Base-by-base conservation (phyloP, 495 filamentous ascomycete species). In the Hyaloscypha variabilis region DNA sequence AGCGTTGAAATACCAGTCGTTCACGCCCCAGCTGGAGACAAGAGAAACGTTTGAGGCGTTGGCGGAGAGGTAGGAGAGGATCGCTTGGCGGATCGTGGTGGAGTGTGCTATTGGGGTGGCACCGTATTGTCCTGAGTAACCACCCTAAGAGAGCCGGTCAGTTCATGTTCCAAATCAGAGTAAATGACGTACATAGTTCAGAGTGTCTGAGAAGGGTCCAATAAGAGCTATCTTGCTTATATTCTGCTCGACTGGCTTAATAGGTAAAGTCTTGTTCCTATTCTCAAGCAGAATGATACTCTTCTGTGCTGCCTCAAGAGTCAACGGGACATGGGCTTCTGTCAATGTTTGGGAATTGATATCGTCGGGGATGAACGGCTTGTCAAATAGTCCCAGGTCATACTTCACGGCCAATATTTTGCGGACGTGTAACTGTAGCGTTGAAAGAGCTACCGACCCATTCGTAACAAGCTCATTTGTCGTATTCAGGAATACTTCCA, bases 271-370 rank as follows among this genome's bases (percentile, higher is more conserved):
- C 17, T 66, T 65, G 57, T 77, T 76, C 49, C 69, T 70, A 42
- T 81, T 79, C 62, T 79, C 76, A 13, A 81, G 69, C 0, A 79
- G 65, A 8, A 77, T 72, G 6, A 79, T 76, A 52, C 67, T 72
- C 39, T 74, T 76, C 56, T 76, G 72, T 8, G 77, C 75, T 57
- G 77, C 74, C 58, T 78, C 77, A 4, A 77, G 72, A 1, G 77
- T 72, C 17, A 80, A 28, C 1, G 67, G 58, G 1, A 65, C 67
- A 30, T 77, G 73, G 8, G 63, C 67, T 46, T 72, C 63, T 4
- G 74, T 75, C 29, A 77, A 67, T 46, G 72, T 30, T n/a, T 64
- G 56, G 2, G 77, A 74, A 34, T 77, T 60, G 10, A 77, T 60
- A 14, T 74, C 62, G 17, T 73, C 64, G 28, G 71, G 60, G 34